phyloP scores from a whole-genome alignment of 2,329 filamentous ascomycete species.

The Periglandula ipomoeae region DNA sequence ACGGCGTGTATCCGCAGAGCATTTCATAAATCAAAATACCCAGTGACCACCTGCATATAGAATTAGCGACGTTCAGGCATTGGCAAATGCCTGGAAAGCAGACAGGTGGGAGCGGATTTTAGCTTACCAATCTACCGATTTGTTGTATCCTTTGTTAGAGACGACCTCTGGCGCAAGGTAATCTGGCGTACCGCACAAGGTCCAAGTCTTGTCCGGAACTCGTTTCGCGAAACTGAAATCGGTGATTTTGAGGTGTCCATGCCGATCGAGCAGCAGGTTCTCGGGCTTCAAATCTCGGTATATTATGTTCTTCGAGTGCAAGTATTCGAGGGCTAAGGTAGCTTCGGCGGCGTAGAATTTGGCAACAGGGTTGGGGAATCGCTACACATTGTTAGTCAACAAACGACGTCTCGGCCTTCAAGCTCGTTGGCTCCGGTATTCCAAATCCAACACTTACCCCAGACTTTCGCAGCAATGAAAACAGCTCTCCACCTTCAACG shows the following conservation, averaged over 20 bases:
- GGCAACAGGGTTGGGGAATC: slow-evolving; percentile 95
- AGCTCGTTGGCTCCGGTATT: background rate
- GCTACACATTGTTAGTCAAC: slow-evolving; percentile 40
- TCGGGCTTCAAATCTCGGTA: slow-evolving; percentile 97
- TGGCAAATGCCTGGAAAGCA: background rate
- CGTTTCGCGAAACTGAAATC: slow-evolving; percentile 99
- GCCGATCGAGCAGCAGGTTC: slow-evolving; percentile 82
- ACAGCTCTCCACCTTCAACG: slow-evolving; percentile 95
- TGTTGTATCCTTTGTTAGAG: slow-evolving; percentile 99
- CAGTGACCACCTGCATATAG: slow-evolving; percentile 73
- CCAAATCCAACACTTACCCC: slow-evolving; percentile 44
- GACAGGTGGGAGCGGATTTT: background rate
- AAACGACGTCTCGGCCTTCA: background rate
- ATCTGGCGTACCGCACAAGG: slow-evolving; percentile 92
- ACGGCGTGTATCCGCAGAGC: slow-evolving; percentile 97
- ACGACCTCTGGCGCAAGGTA: slow-evolving; percentile 97
- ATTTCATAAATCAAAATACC: slow-evolving; percentile 99
- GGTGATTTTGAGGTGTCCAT: slow-evolving; percentile 93
- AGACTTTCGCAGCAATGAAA: slow-evolving; percentile 91
- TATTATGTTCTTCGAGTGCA: slow-evolving; percentile 92
- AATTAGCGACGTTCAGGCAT: slow-evolving; percentile 2
- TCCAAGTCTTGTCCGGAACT: slow-evolving; percentile 98
- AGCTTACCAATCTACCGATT: slow-evolving; percentile 93
- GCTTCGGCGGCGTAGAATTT: slow-evolving; percentile 99
- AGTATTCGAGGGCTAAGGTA: slow-evolving; percentile 87